phyloP scores from a whole-genome alignment of 768 basidiomycete genomes.

The Harrya chromipes region DNA sequence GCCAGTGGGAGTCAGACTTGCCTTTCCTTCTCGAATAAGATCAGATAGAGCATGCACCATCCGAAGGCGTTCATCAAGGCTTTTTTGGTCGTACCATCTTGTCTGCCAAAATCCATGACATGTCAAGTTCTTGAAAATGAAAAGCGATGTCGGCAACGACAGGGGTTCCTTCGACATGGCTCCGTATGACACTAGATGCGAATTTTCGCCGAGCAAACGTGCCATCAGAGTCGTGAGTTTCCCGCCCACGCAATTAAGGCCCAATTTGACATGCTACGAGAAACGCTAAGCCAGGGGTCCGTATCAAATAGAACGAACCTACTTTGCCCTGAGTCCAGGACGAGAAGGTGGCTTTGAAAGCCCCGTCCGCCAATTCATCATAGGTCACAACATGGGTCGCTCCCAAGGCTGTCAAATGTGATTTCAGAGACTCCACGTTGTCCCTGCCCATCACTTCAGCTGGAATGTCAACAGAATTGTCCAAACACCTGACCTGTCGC shows the following conservation, averaged over 20 bases:
- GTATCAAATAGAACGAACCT: constrained; percentile 14
- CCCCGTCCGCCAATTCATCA: constrained; percentile 62
- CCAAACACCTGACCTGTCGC: constrained; percentile 52
- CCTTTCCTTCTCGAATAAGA: constrained; percentile 56
- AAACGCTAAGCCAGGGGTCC: background rate
- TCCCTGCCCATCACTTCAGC: constrained; percentile 38
- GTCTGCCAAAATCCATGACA: constrained; percentile 79
- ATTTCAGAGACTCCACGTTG: constrained; percentile 47
- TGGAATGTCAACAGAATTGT: background rate
- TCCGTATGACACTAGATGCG: constrained; percentile 83
- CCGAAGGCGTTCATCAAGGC: constrained; percentile 45
- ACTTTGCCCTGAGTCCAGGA: constrained; percentile 67
- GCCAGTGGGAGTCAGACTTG: constrained; percentile 19
- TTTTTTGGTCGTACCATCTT: constrained; percentile 58
- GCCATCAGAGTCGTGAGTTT: constrained; percentile 67
- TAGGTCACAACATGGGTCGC: constrained; percentile 79
- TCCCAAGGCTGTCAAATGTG: constrained; percentile 56
- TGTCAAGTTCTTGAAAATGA: constrained; percentile 83
- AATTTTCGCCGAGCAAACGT: constrained; percentile 59
- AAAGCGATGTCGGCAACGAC: constrained; percentile 68
- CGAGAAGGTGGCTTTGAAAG: constrained; percentile 51
- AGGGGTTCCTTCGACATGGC: constrained; percentile 87
- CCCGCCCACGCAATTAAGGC: constrained; percentile 63
- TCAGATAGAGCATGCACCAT: constrained; percentile 50
- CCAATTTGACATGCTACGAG: constrained; percentile 40